Evolutionary conservation across 345 rosid species (phyloP).

Genomic region (Pugionium cornutum): DNA sequence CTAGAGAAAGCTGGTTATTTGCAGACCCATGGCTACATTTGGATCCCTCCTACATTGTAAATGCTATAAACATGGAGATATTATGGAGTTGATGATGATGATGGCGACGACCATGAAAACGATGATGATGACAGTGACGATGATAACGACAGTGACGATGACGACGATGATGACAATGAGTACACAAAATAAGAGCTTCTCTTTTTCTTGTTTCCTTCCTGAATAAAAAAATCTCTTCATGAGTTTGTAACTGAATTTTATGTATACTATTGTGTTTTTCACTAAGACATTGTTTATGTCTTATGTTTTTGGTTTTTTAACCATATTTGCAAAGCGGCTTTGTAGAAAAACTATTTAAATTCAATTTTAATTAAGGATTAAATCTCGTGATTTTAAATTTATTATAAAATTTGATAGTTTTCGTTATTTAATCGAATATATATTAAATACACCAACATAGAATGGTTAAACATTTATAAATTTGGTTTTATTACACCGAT

Average conservation of each 20-base stretch:
- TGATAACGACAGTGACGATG: too few species aligned
- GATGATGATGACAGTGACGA: slow-evolving; percentile 8
- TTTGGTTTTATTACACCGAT: too few species aligned
- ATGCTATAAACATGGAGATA: slow-evolving; percentile 1
- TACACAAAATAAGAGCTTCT: slow-evolving; percentile 25
- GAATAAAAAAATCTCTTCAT: slow-evolving; percentile 23
- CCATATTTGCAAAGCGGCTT: not conserved
- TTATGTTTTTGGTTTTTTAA: not conserved
- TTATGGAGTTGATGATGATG: not conserved
- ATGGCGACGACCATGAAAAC: not conserved
- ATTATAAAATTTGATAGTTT: too few species aligned
- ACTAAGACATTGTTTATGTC: slow-evolving; percentile 8
- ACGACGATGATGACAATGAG: slow-evolving; percentile 4
- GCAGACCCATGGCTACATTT: slow-evolving; percentile 94
- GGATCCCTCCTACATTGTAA: slow-evolving; percentile 95
- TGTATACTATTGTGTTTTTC: slow-evolving; percentile 34
- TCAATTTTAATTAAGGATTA: too few species aligned
- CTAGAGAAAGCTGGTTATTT: slow-evolving; percentile 72
- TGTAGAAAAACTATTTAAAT: not conserved
- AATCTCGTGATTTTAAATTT: too few species aligned
- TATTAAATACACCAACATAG: too few species aligned
- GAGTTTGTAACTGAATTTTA: slow-evolving; percentile 18
- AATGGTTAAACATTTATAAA: too few species aligned
- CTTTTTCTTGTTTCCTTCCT: slow-evolving; percentile 11
- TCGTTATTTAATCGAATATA: too few species aligned